phyloP scores from a whole-genome alignment of 1,284 basidiomycete species.

The Ustilago nuda region DNA sequence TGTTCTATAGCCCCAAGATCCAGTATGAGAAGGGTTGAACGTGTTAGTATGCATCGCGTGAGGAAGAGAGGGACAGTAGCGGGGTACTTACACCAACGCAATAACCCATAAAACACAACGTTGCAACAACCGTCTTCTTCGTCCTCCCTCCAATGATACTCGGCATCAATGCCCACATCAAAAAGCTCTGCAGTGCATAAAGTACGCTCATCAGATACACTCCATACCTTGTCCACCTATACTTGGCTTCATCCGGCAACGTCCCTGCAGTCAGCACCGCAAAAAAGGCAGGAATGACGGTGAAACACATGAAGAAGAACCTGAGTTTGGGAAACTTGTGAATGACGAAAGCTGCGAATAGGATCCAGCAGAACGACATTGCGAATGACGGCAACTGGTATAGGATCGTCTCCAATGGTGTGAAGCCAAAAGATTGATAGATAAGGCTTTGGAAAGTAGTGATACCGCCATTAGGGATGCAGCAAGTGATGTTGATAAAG shows the following conservation, averaged over 20 bases:
- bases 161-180: constrained; percentile 63
- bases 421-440: constrained; percentile 54
- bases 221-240: constrained; percentile 62
- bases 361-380: constrained; percentile 64
- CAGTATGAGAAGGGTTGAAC: not conserved
- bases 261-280: constrained; percentile 39
- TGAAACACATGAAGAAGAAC: constrained; percentile 66
- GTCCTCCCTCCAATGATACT: constrained; percentile 67
- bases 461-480: constrained; percentile 46
- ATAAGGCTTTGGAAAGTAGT: constrained; percentile 63
- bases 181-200: constrained; percentile 60
- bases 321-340: constrained; percentile 45
- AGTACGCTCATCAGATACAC: constrained; percentile 61
- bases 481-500: constrained; percentile 56
- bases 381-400: constrained; percentile 63
- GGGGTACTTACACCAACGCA: constrained; percentile 50
- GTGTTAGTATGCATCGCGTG: not conserved
- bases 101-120: constrained; percentile 64
- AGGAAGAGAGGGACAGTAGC: not conserved
- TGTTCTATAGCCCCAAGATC: constrained; percentile 16
- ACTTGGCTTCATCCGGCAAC: constrained; percentile 27
- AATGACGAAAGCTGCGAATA: constrained; percentile 63
- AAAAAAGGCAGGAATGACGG: constrained; percentile 17
- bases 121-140: constrained; percentile 63
- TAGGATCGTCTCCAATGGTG: constrained; percentile 61